Base-by-base conservation (phyloP, 768 basidiomycete genomes). In the Russula dissimulans region DNA sequence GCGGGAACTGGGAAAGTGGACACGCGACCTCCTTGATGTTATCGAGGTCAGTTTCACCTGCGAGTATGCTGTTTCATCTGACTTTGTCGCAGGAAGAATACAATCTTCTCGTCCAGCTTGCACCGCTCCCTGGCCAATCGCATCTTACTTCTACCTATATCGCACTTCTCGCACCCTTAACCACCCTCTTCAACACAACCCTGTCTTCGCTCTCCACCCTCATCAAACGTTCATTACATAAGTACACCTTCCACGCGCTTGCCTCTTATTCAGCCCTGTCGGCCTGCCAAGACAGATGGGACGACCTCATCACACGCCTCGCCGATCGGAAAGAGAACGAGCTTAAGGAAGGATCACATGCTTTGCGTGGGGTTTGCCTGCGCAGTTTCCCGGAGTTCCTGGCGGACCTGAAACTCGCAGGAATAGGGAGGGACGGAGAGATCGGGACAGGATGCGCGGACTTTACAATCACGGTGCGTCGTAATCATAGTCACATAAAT, bases 381-480 rank as follows among this genome's bases (percentile, higher is more conserved):
- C 77, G 91, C 47, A 90, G 87, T 54, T 93, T 92, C 70, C 90
- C 91, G 0, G 90, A 93, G 67, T 87, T 89, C 64, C 69, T 93
- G 48, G 88, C 83, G 17, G 89, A 92, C 69, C 72, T 92, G 67
- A 89, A 89, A 70, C 69, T 85, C 61, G 84, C 83, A 1, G 80
- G 79, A 2, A 68, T 77, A 45, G 74, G 80, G 5, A 83, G 77
- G 62, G 79, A 79, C 4, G 78, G 80, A 4, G 87, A 88, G 67
- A 71, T 83, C 5, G 81, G 81, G 41, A 83, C 84, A 3, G 82
- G 85, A 42, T 70, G 90, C 17, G 78, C 82, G 1, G 85, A 87
- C 64, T 82, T 85, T 55, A 77, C 78, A 0, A 67, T 79, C 12
- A 78, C 79, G 43, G 84, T 83, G 65, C 17, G 81, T 73, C 17